Percentiles rank a stretch among this genome's conserved stretches.
phyloP scores from a whole-genome alignment of 306 rosid genomes.

The Quercus gilva region DNA sequence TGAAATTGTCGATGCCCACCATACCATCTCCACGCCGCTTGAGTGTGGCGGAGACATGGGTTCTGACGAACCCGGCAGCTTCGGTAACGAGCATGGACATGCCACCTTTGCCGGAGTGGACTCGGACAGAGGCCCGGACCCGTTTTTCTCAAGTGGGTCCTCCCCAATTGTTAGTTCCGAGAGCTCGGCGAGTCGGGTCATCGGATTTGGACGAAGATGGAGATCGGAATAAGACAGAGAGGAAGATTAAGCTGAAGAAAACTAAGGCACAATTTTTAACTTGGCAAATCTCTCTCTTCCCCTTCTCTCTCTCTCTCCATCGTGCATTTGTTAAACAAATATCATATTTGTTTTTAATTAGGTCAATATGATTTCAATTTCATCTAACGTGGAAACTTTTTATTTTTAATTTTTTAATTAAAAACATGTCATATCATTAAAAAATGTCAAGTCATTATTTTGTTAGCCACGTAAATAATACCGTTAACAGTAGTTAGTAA shows the following conservation, averaged over 20 bases:
- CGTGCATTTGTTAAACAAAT: too few relatives aligned
- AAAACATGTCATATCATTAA: too few relatives aligned
- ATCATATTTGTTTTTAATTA: too few relatives aligned
- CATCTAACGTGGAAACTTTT: too few relatives aligned
- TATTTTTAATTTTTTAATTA: too few relatives aligned
- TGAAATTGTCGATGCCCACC: conserved; percentile 74
- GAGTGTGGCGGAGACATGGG: too few relatives aligned
- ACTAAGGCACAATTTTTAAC: conserved; percentile 50
- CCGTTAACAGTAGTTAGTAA: too few relatives aligned
- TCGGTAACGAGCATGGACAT: conserved; percentile 81
- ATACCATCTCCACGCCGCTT: conserved; percentile 13
- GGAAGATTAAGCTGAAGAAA: conserved; percentile 69
- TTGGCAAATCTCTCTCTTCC: too few relatives aligned
- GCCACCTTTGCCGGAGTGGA: conserved; percentile 56
- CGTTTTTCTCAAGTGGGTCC: conserved; percentile 90
- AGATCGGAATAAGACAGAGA: conserved; percentile 66
- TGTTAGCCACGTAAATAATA: too few relatives aligned
- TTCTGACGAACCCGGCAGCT: conserved; percentile 38
- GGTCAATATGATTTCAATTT: too few relatives aligned
- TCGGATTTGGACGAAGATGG: conserved; percentile 46
- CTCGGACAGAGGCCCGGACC: conserved; percentile 60
- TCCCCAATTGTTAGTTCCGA: conserved; percentile 73
- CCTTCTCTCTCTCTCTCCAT: too few relatives aligned
- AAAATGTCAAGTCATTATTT: too few relatives aligned
- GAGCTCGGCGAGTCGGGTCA: conserved; percentile 80